Conservation (phyloP, 495 filamentous ascomycete species). For the Neurospora sp. region DNA sequence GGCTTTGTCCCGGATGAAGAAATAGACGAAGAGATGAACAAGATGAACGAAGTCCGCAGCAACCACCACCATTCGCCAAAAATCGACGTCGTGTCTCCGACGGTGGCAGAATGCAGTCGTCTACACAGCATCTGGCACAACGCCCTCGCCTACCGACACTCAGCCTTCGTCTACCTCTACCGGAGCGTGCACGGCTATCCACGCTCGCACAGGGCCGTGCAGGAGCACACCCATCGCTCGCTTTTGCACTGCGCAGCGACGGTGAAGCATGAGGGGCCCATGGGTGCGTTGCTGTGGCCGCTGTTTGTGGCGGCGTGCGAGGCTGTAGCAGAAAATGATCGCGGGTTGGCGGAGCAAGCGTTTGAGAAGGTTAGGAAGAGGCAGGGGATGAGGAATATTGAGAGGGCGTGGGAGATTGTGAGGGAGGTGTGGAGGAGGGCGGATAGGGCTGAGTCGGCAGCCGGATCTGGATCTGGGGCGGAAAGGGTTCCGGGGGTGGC, state of each 20-base stretch:
- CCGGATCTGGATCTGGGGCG: not conserved
- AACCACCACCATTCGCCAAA: not conserved
- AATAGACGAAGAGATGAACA: not conserved
- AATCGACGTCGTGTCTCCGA: constrained; percentile 4
- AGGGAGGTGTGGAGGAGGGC: constrained; percentile 47
- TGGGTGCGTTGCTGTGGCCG: constrained; percentile 52
- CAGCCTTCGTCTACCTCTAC: constrained; percentile 51
- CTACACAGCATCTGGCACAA: constrained; percentile 47
- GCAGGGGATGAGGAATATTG: constrained; percentile 55
- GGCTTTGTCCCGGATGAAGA: constrained; percentile 10
- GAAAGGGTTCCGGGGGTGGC: not conserved
- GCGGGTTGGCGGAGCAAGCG: constrained; percentile 33
- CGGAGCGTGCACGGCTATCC: constrained; percentile 40
- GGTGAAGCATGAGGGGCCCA: constrained; percentile 42
- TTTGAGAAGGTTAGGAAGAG: constrained; percentile 40
- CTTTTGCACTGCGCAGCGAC: constrained; percentile 44
- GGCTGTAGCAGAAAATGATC: constrained; percentile 31
- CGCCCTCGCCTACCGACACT: constrained; percentile 52
- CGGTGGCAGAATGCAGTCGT: constrained; percentile 15
- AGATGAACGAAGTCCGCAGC: not conserved
- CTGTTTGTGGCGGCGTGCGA: constrained; percentile 52
- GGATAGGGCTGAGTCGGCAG: constrained; percentile 21
- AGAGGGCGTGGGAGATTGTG: constrained; percentile 45
- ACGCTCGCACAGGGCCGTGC: constrained; percentile 36
- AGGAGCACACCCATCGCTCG: constrained; percentile 38